phyloP scores from a whole-genome alignment of 371 early-diverging fungal species.

The Lichtheimia corymbifera region DNA sequence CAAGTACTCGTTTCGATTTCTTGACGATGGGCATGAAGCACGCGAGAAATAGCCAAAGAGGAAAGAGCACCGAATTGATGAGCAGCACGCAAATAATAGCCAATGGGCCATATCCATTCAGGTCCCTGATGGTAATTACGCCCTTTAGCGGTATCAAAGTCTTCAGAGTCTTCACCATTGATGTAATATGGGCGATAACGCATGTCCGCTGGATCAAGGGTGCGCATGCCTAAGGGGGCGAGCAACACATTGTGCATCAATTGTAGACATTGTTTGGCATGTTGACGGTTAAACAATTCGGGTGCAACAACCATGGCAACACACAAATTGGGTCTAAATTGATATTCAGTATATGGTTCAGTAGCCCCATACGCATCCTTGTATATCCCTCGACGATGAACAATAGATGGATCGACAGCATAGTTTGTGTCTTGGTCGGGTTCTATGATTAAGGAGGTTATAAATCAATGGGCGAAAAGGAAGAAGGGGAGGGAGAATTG shows the following conservation, averaged over 20 bases:
- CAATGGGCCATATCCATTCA: constrained; percentile 96
- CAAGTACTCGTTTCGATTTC: constrained; percentile 69
- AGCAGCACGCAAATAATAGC: constrained; percentile 87
- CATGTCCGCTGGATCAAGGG: constrained; percentile 89
- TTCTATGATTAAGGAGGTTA: constrained; percentile 10
- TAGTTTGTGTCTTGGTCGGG: constrained; percentile 59
- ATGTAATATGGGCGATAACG: constrained; percentile 90
- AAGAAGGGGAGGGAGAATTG: not conserved
- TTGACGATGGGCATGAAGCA: constrained; percentile 73
- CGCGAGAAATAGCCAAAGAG: constrained; percentile 57
- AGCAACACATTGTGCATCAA: constrained; percentile 66
- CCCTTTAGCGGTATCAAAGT: constrained; percentile 86
- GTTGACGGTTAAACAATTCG: constrained; percentile 80
- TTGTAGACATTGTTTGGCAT: constrained; percentile 72
- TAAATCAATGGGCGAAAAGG: not conserved
- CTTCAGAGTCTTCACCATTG: constrained; percentile 86
- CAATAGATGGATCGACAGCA: constrained; percentile 62
- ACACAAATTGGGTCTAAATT: constrained; percentile 89
- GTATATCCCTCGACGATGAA: constrained; percentile 94
- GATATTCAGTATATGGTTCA: constrained; percentile 81
- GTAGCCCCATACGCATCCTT: constrained; percentile 86
- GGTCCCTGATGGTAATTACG: constrained; percentile 97
- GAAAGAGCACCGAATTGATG: constrained; percentile 60
- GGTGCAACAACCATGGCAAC: constrained; percentile 96
- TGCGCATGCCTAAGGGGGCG: constrained; percentile 94